Percentiles rank a stretch among this genome's conserved stretches.
phyloP scores from a whole-genome alignment of 176 grass and related monocot species.

The Hsuehochloa calcarea region DNA sequence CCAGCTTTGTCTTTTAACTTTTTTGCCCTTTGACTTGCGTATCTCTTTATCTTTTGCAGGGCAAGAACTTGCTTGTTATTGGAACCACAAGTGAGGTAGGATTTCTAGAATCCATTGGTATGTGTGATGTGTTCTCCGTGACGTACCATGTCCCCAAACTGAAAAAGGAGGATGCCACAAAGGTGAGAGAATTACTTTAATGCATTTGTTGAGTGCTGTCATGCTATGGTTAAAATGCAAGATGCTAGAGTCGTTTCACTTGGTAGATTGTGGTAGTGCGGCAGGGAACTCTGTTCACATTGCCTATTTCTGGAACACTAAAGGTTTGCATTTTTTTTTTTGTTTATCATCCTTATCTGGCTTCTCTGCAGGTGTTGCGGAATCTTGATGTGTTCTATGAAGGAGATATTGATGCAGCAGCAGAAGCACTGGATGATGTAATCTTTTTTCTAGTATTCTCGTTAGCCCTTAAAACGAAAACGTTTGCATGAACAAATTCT shows the following conservation, averaged over 20 bases:
- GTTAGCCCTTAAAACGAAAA: background rate
- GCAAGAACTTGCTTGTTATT: conserved; percentile 82
- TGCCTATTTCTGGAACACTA: background rate
- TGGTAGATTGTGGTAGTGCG: background rate
- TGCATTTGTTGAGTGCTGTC: background rate
- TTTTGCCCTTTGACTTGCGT: background rate
- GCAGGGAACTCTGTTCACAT: background rate
- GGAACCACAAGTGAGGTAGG: conserved; percentile 82
- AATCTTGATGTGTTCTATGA: conserved; percentile 73
- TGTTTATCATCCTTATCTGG: conserved; percentile 3
- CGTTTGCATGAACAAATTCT: conserved; percentile 38
- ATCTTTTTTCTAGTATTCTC: conserved; percentile 26
- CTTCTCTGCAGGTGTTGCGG: conserved; percentile 60
- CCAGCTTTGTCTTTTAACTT: background rate
- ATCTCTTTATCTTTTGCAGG: conserved; percentile 39
- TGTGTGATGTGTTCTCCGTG: conserved; percentile 88
- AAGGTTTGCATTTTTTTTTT: background rate
- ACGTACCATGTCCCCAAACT: conserved; percentile 90
- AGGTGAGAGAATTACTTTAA: conserved; percentile 53
- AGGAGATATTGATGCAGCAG: conserved; percentile 63
- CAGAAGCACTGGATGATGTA: conserved; percentile 87
- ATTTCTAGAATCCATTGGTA: conserved; percentile 92
- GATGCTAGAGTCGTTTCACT: background rate
- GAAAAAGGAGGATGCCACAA: conserved; percentile 77
- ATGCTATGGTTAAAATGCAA: background rate